Base-by-base conservation (phyloP, 202 grass and related monocot species). In the Zoysia matrella region DNA sequence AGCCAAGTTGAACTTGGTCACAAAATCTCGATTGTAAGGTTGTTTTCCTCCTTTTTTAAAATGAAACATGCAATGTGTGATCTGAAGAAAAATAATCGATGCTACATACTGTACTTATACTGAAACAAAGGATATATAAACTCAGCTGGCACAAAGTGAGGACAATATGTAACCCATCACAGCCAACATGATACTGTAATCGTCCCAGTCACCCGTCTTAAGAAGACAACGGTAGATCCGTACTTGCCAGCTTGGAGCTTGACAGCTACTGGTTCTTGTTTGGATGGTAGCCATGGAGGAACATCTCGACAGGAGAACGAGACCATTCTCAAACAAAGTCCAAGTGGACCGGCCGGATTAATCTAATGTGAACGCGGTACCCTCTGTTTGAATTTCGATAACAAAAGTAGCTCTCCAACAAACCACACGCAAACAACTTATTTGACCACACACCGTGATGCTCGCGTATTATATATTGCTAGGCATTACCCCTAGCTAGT, bases 201-300 rank as follows among this genome's bases (percentile, higher is more conserved):
- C 71, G 82, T 70, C 66, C 12, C 46, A 71, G 9, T 77, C 82
- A 69, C 45, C 56, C 47, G 47, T 46, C 47, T 52, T 36, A 46
- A 55, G 48, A 44, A 71, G 40, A 45, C 22, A 53, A 47, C 16
- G 1, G 42, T 78, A 62, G 57, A 3, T 71, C 18, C 70, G 65
- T 41, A 75, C 51, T 42, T 76, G 14, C 53, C 36, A 54, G 30
- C 36, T 71, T 8, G 51, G 10, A 52, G 51, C 68, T 44, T 60
- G 76, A 86, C 86, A 83, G 68, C 69, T 75, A 62, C 68, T 70
- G 40, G 7, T 62, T 30, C 7, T 47, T 58, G 45, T 83, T 83
- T 69, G 73, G 79, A 76, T 4, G 47, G 15, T 80, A 71, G 47
- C 15, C 57, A 12, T 54, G 83, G 16, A 44, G 76, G 54, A 83